These are phyloP conservation scores for Monilinia fructigena DNA, from an alignment of 2,329 filamentous ascomycete species.

Conservation along the genomic window DNA sequence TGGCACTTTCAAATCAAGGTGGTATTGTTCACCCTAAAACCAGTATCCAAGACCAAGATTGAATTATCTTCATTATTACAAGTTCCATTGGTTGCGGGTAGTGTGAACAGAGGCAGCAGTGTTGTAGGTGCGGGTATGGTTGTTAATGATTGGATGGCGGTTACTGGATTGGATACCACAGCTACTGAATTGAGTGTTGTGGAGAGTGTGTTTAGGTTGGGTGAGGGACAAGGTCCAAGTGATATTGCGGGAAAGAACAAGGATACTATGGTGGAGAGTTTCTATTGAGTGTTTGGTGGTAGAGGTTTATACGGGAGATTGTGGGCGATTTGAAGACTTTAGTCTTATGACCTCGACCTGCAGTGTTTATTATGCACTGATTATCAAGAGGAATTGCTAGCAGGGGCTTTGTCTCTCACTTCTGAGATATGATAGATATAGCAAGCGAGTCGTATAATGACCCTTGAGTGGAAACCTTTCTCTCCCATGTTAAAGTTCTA, in stretches of 20 bases:
- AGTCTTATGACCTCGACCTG: not conserved
- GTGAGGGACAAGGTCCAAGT: slow-evolving; percentile 77
- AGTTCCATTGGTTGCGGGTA: slow-evolving; percentile 91
- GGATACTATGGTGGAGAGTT: slow-evolving; percentile 98
- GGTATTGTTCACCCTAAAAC: slow-evolving; percentile 98
- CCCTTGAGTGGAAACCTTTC: slow-evolving; percentile 12
- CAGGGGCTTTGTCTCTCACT: not conserved
- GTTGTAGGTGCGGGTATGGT: slow-evolving; percentile 98
- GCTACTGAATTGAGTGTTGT: slow-evolving; percentile 97
- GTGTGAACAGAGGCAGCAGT: slow-evolving; percentile 86
- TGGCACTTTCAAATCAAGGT: slow-evolving; percentile 92
- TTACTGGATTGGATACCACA: slow-evolving; percentile 89
- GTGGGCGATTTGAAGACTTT: not conserved
- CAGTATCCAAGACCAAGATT: slow-evolving; percentile 92
- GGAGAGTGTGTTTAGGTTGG: slow-evolving; percentile 92
- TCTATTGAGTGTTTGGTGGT: slow-evolving; percentile 68
- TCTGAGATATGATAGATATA: slow-evolving; percentile 4
- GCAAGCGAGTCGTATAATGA: slow-evolving; percentile 4
- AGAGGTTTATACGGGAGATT: slow-evolving; percentile 13
- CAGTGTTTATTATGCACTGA: not conserved
- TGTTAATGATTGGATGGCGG: slow-evolving; percentile 95
- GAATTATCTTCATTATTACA: slow-evolving; percentile 91
- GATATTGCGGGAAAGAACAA: slow-evolving; percentile 84
- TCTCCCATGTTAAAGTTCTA: not conserved
- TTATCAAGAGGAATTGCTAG: not conserved